Base-by-base conservation (phyloP, 2,329 filamentous ascomycete species). In the Dactylellina parvicollis region DNA sequence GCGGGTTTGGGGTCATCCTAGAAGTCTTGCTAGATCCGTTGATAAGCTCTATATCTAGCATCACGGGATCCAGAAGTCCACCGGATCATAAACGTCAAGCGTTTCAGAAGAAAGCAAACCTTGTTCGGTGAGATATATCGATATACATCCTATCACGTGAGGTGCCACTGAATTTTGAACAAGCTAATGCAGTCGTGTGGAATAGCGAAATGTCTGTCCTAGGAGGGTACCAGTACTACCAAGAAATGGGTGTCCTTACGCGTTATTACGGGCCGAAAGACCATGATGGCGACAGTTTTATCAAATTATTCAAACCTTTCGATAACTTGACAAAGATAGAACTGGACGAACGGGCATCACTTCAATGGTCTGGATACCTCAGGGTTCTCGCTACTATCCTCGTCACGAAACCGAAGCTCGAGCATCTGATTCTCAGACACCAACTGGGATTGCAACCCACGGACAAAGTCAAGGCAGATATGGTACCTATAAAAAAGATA, bases 211-310 rank as follows among this genome's bases (percentile, higher is more conserved):
- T 71, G 44, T 64, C 57, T 1, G 44, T 64, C 2, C 20, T 71
- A 14, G 52, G 57, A 34, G 66, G 66, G 4, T 64, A 71, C 18
- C 55, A 71, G n/a, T 71, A 64, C 24, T 71, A 64, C 30, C 64
- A 54, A 26, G 66, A 71, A n/a, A 57, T 57, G 50, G 66, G 44
- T 12, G n/a, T 71, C n/a, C 20, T 71, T 14, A 71, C 59, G 8
- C 57, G 66, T 3, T 64, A 59, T 44, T 71, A 71, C 16, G 66
- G 57, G 2, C 24, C 52, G 4, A 40, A 26, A 8, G 34, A 52
- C n/a, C n/a, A n/a, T 8, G 3, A 62, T 1, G 66, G 66, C 9
- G 59, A 64, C 18, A 34, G 7, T 1, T 64, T 64, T 30, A 34
- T 59, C 16, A 59, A 28, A 10, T n/a, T 71, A 12, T 71, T 71